Conservation (phyloP, 768 basidiomycete species). For the Panellus pusillus region DNA sequence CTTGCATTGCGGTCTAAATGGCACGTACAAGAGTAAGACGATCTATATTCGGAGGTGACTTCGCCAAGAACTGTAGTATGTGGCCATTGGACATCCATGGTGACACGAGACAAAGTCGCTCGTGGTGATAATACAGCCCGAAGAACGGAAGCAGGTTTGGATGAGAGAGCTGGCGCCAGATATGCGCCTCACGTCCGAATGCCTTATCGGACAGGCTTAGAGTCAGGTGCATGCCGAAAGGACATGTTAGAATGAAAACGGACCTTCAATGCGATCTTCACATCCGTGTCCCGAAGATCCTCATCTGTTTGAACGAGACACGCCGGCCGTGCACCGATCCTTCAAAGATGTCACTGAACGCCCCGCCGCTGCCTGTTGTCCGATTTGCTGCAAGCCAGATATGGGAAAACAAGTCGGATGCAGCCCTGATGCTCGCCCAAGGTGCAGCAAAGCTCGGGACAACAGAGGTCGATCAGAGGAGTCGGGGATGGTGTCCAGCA, state of each 20-base stretch:
- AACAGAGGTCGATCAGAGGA: not conserved
- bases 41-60: not conserved
- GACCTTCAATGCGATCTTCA: constrained; percentile 10
- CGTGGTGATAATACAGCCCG: constrained; percentile 21
- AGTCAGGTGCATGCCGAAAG: not conserved
- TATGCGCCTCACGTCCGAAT: constrained; percentile 21
- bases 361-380: constrained; percentile 19
- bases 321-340: constrained; percentile 14
- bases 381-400: constrained; percentile 8
- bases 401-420: constrained; percentile 18
- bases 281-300: constrained; percentile 4
- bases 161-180: constrained; percentile 23
- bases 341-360: constrained; percentile 20
- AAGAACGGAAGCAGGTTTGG: constrained; percentile 26
- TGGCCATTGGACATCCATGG: constrained; percentile 33
- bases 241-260: not conserved
- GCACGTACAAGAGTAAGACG: constrained; percentile 8
- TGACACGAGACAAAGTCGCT: constrained; percentile 24
- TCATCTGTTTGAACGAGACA: constrained; percentile 20
- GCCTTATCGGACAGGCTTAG: not conserved
- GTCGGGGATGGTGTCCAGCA: constrained; percentile 13
- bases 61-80: constrained; percentile 11
- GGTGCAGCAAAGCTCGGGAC: constrained; percentile 13
- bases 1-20: not conserved
- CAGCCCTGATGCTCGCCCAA: constrained; percentile 11